These are phyloP conservation scores for Geotrichum citri-aurantii DNA, from an alignment of 1,139 yeast genomes.

Conservation along the genomic window DNA sequence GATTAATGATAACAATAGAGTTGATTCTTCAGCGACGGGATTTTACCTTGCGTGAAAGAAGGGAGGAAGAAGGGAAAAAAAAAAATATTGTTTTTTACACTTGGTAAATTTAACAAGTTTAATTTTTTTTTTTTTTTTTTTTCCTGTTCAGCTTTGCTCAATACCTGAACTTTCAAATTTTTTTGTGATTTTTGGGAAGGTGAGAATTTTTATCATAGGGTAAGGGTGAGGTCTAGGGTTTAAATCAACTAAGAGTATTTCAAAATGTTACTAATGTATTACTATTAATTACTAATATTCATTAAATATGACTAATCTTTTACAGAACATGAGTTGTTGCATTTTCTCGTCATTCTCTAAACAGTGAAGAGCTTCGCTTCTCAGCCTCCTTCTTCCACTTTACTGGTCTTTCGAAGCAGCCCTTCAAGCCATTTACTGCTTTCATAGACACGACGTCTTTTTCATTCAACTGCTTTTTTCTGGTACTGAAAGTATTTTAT, in stretches of 20 bases:
- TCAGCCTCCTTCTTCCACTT: not conserved
- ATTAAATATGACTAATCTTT: too few relatives aligned
- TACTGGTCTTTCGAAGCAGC: not conserved
- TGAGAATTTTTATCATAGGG: not conserved
- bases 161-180: not conserved
- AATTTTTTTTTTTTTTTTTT: not conserved
- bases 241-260: not conserved
- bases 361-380: not conserved
- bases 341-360: not conserved
- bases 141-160: not conserved
- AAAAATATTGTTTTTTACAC: not conserved
- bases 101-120: not conserved
- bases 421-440: not conserved
- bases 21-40: not conserved
- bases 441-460: not conserved
- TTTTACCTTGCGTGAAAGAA: not conserved
- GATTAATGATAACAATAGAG: conserved; percentile 12
- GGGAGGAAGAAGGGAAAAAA: not conserved
- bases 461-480: not conserved
- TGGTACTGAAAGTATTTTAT: not conserved
- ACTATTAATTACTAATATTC: too few relatives aligned
- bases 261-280: too few relatives aligned
- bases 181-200: not conserved
- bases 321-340: too few relatives aligned
- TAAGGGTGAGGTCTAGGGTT: not conserved